Evolutionary conservation across 129 eudicot genomes (phyloP).

Genomic region (Artemisia tridentata): DNA sequence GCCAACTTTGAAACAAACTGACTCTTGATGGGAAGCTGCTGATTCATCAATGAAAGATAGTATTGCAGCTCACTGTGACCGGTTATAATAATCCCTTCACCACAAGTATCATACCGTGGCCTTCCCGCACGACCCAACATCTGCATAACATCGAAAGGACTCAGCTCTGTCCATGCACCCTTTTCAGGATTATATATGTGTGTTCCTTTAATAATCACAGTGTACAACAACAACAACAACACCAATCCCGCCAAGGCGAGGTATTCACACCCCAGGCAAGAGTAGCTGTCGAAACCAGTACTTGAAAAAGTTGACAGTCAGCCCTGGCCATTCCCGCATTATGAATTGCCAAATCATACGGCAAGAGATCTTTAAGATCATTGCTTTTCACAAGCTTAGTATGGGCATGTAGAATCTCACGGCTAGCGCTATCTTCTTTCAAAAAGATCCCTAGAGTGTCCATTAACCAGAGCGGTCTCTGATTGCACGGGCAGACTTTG

Average conservation of each 20-base stretch:
- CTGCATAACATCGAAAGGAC: conserved; percentile 96
- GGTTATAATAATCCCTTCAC: conserved; percentile 91
- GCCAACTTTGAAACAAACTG: conserved; percentile 88
- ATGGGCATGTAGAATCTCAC: conserved; percentile 70
- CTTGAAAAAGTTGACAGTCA: conserved; percentile 84
- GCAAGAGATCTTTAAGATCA: conserved; percentile 78
- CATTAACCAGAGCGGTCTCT: conserved; percentile 81
- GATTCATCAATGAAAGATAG: conserved; percentile 89
- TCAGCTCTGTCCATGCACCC: conserved; percentile 94
- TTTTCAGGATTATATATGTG: conserved; percentile 92
- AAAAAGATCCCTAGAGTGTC: conserved; percentile 69
- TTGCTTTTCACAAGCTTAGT: conserved; percentile 78
- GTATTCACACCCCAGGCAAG: conserved; percentile 97
- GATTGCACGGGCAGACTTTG: conserved; percentile 83
- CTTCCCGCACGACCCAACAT: conserved; percentile 99
- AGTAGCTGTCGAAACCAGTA: conserved; percentile 91
- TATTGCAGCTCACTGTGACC: conserved; percentile 78
- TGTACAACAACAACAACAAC: no score
- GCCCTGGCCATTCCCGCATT: conserved; percentile 89
- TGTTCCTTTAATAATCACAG: conserved; percentile 92
- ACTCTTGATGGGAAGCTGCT: conserved; percentile 95
- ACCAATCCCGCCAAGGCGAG: no score
- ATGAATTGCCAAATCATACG: conserved; percentile 89
- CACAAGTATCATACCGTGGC: conserved; percentile 84
- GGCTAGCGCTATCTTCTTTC: conserved; percentile 81